These are phyloP conservation scores for Mycosphaerelloides madeirae DNA, from an alignment of 2,329 filamentous ascomycete genomes.

Conservation along the genomic window DNA sequence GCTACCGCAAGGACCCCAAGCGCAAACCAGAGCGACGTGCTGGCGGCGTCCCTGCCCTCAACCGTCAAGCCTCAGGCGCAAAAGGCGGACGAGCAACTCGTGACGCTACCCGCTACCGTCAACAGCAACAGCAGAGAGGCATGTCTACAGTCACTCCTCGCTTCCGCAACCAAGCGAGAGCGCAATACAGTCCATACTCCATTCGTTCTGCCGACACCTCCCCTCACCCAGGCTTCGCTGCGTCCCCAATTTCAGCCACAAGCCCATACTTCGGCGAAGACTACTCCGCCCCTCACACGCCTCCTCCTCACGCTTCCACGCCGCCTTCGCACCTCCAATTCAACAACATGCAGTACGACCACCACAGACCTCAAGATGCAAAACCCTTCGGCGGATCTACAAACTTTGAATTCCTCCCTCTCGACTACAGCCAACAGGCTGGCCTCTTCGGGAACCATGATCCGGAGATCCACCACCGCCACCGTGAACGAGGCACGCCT, in stretches of 20 bases:
- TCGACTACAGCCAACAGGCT: constrained; percentile 9
- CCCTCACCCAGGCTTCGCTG: not conserved
- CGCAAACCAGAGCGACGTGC: constrained; percentile 33
- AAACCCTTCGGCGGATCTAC: not conserved
- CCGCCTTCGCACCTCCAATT: constrained; percentile 5
- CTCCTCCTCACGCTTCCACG: constrained; percentile 6
- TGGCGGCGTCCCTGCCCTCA: constrained; percentile 27
- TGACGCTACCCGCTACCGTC: constrained; percentile 25
- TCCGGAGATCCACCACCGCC: constrained; percentile 16
- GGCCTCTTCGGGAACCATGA: constrained; percentile 18
- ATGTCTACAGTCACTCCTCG: constrained; percentile 5
- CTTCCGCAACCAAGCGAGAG: constrained; percentile 8
- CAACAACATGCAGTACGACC: not conserved
- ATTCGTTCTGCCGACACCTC: constrained; percentile 5
- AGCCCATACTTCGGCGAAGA: constrained; percentile 23
- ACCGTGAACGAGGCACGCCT: constrained; percentile 23
- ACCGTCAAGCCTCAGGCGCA: constrained; percentile 43
- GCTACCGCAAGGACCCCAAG: constrained; percentile 46
- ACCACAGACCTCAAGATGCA: not conserved
- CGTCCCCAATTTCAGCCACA: constrained; percentile 4
- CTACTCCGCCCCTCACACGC: constrained; percentile 12
- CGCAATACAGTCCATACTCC: constrained; percentile 13
- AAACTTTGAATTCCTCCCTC: constrained; percentile 12
- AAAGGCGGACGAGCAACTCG: constrained; percentile 43
- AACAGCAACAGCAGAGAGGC: constrained; percentile 14